Percentiles rank a stretch among this genome's conserved stretches.
phyloP scores from a whole-genome alignment of 2,329 filamentous ascomycete species.

The Botrytis medusae region DNA sequence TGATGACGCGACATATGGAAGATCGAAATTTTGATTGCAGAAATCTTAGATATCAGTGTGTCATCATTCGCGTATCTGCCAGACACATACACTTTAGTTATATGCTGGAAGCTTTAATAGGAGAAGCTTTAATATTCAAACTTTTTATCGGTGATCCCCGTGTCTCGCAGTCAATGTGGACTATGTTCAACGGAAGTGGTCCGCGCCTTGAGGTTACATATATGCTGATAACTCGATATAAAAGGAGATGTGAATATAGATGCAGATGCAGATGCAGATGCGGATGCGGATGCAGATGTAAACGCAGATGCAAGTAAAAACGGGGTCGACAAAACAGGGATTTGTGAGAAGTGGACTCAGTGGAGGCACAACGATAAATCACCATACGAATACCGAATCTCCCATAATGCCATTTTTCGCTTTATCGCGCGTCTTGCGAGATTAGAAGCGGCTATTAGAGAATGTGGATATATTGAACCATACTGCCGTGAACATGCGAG shows the following conservation, averaged over 20 bases:
- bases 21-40: not conserved
- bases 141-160: not conserved
- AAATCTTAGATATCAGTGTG: not conserved
- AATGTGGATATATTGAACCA: not conserved
- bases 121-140: not conserved
- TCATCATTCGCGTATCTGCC: not conserved
- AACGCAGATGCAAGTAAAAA: not conserved
- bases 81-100: not conserved
- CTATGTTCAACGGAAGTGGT: not conserved
- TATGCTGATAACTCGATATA: not conserved
- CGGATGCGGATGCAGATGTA: not conserved
- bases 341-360: not conserved
- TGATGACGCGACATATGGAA: constrained; percentile 5
- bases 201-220: not conserved
- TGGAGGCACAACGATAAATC: not conserved
- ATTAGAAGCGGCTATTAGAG: constrained; percentile 8
- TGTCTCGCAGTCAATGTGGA: constrained; percentile 1
- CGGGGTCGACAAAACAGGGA: not conserved
- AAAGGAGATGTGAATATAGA: not conserved
- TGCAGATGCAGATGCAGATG: not conserved
- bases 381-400: not conserved
- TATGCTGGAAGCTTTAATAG: not conserved
- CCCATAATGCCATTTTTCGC: constrained; percentile 4
- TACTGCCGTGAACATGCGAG: not conserved
- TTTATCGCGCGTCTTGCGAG: constrained; percentile 14